Percentiles rank a stretch among this genome's conserved stretches.
phyloP scores from a whole-genome alignment of 164 flowering plant species.

The Pachysandra terminalis region DNA sequence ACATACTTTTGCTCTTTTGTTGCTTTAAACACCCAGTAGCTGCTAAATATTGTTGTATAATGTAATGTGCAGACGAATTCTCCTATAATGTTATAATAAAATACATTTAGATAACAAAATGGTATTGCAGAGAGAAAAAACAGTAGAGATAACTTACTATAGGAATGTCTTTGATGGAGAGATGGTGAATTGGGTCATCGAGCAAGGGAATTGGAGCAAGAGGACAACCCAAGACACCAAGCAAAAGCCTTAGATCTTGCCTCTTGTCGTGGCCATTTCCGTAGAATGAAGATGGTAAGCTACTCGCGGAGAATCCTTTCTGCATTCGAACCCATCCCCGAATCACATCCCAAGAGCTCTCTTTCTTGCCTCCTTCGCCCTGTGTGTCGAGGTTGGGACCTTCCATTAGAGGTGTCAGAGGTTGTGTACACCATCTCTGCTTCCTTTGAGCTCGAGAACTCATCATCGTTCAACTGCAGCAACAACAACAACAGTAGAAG shows the following conservation, averaged over 20 bases:
- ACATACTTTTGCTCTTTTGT: constrained; percentile 65
- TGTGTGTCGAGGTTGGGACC: constrained; percentile 66
- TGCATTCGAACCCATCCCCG: constrained; percentile 62
- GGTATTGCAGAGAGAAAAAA: constrained; percentile 42
- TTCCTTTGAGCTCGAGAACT: constrained; percentile 40
- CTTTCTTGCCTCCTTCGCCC: constrained; percentile 48
- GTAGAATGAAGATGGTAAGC: constrained; percentile 15
- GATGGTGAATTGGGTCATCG: constrained; percentile 22
- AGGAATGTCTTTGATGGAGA: constrained; percentile 47
- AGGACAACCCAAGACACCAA: constrained; percentile 86
- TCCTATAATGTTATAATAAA: constrained; percentile 48
- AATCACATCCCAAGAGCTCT: constrained; percentile 73
- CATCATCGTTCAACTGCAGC: constrained; percentile 51
- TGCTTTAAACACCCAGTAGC: constrained; percentile 72
- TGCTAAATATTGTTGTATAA: constrained; percentile 83
- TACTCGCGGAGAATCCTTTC: constrained; percentile 68
- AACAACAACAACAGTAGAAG: background rate
- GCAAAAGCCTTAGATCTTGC: constrained; percentile 63
- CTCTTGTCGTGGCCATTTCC: constrained; percentile 21
- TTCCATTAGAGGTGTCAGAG: constrained; percentile 68
- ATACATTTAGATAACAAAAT: background rate
- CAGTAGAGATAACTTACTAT: constrained; percentile 46
- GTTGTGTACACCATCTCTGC: constrained; percentile 45
- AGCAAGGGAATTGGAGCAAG: constrained; percentile 65
- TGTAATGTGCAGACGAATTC: constrained; percentile 62